Base-by-base conservation (phyloP, 2,329 filamentous ascomycete species). In the Alternaria triticimaculans region DNA sequence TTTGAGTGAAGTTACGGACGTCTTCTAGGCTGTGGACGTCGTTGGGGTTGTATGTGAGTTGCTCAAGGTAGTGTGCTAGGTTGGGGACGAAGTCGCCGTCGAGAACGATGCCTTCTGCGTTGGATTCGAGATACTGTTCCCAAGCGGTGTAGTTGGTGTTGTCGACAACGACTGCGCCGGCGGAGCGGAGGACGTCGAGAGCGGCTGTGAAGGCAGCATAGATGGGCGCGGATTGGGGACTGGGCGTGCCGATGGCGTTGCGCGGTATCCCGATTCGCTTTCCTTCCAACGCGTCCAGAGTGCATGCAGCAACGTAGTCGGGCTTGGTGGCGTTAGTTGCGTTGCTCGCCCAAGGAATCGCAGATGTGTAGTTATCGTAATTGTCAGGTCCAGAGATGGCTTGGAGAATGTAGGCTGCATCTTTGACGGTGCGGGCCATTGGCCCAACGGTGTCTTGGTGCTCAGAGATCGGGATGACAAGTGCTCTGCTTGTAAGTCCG, bases 401-500 rank as follows among this genome's bases (percentile, higher is more conserved):
- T 76, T 87, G 84, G 11, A 89, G 80, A 3, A 88, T 65, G 63
- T 86, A 83, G 3, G 87, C 87, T 2, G 86, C 87, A 64, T 88
- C 87, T 68, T 85, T 87, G 43, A 89, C 87, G 0, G 86, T 87
- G 45, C 86, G 81, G 3, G 87, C 83, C 82, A 89, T 86, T 0
- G 87, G 86, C 0, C 87, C 87, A 10, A 88, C 80, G 2, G 85
- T 86, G 65, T 88, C 86, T 69, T 86, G 85, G 60, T 83, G 85
- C 66, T 87, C 80, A 26, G 82, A 85, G 62, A 92, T 87, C 0
- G 91, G 90, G 11, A 93, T 86, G 2, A 92, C 89, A 5, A 90
- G 81, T 63, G 85, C 80, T 14, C 87, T 81, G 2, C 87, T 89
- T 0, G 87, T 90, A 4, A 92, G 80, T 0, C 89, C 90, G 2